Evolutionary conservation across 106 monocot species (phyloP), one percentile per base, ranked within the genome.

Genomic region (Dendrobium huoshanense): DNA sequence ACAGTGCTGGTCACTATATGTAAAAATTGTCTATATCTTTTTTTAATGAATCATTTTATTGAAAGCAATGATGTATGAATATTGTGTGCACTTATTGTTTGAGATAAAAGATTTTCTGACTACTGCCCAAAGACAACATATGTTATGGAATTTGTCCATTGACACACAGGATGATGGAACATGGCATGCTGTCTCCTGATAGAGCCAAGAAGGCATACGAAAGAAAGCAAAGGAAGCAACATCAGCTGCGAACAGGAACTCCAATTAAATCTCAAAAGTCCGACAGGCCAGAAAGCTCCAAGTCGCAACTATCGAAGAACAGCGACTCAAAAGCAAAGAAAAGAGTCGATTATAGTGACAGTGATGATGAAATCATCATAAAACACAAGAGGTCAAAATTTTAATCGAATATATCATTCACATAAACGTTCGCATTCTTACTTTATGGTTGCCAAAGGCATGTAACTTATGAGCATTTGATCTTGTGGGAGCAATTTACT

Each of bases 161-260:
- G 1, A 22, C 45, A 37, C 22, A 15, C 72, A 97, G 97, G 97
- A 82, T 97, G 90, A 97, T 98, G 95, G 97, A 98, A 75, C 95
- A 98, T 75, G 97, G 97, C 11, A 68, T 98, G 82, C 79, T 98
- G 61, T 87, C 97, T 33, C 87, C 92, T 25, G 97, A 98, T 55
- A 91, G 77, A 84, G 89, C 94, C 9, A 98, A 89, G 78, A 98
- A 88, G 83, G 92, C 98, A 61, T 92, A 90, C 75, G 98, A 98
- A 42, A 91, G 67, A 81, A 98, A 98, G 41, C 98, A 98, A 80
- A 98, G 81, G 84, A 86, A 81, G 83, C 94, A 92, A 81, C 94
- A 91, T 9, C 94, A 94, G 77, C 8, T 83, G 9, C 76, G 88
- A 83, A 83, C 41, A 11, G 91, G 92, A 33, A 92, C 89, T 77